phyloP scores from a whole-genome alignment of 352 stramenopile species.

The Plasmopara halstedii region DNA sequence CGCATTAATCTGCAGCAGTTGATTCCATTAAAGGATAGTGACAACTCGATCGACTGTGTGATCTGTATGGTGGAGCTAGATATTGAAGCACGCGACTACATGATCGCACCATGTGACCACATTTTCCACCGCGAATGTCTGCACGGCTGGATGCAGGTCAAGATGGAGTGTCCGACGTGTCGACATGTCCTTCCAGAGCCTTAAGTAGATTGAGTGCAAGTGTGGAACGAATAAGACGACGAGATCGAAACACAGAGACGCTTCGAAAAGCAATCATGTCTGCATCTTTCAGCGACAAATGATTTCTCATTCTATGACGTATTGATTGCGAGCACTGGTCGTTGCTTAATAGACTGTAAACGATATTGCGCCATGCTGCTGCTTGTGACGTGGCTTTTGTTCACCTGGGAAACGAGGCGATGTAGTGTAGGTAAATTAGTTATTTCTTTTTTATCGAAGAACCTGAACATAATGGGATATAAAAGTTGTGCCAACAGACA shows the following conservation, averaged over 20 bases:
- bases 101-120: conserved; percentile 95
- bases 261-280: background rate
- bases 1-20: conserved; percentile 63
- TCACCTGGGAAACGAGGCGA: too few relatives aligned
- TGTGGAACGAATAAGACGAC: background rate
- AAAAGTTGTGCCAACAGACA: too few relatives aligned
- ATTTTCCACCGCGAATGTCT: conserved; percentile 94
- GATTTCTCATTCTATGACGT: background rate
- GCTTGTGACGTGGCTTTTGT: background rate
- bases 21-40: conserved; percentile 58
- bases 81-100: conserved; percentile 85
- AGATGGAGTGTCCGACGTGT: conserved; percentile 96
- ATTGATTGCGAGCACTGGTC: background rate
- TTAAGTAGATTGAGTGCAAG: conserved; percentile 17
- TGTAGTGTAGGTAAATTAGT: background rate
- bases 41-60: conserved; percentile 69
- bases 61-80: conserved; percentile 85
- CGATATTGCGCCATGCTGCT: background rate
- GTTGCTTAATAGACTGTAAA: background rate
- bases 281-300: background rate
- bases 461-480: too few relatives aligned
- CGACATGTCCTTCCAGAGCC: conserved; percentile 84
- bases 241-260: background rate
- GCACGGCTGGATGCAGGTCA: conserved; percentile 96
- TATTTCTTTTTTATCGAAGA: too few relatives aligned